phyloP scores from a whole-genome alignment of 495 filamentous ascomycete genomes.

The Penicillium atrosanguineum region DNA sequence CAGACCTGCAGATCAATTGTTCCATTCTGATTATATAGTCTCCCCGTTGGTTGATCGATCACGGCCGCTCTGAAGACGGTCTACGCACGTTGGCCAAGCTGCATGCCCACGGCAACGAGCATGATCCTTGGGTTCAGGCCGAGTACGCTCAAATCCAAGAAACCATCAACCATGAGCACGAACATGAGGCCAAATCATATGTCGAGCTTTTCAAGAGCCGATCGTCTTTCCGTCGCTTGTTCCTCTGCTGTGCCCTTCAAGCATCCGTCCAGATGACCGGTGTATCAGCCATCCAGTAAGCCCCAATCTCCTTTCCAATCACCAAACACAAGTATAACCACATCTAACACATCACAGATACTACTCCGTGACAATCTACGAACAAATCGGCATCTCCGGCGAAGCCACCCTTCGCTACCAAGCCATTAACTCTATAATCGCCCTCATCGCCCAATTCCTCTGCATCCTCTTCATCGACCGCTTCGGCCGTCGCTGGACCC shows the following conservation, averaged over 20 bases:
- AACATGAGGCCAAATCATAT: slow-evolving; percentile 69
- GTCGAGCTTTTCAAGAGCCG: slow-evolving; percentile 61
- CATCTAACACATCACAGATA: slow-evolving; percentile 40
- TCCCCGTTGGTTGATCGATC: slow-evolving; percentile 56
- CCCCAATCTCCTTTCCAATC: not conserved
- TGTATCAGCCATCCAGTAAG: slow-evolving; percentile 65
- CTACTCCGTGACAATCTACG: slow-evolving; percentile 64
- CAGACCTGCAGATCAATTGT: not conserved
- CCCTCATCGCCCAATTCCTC: slow-evolving; percentile 59
- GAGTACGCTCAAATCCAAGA: slow-evolving; percentile 44
- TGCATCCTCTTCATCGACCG: slow-evolving; percentile 68
- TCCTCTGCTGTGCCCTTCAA: slow-evolving; percentile 65
- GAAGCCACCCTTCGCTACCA: slow-evolving; percentile 69
- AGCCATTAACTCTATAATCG: slow-evolving; percentile 67
- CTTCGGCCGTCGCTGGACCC: slow-evolving; percentile 61
- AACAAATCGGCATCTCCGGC: slow-evolving; percentile 63
- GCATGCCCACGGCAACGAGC: slow-evolving; percentile 45
- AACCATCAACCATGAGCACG: slow-evolving; percentile 44
- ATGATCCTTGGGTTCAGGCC: slow-evolving; percentile 43
- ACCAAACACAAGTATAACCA: not conserved
- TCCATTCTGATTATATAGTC: slow-evolving; percentile 29
- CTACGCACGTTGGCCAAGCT: slow-evolving; percentile 49
- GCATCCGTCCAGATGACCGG: slow-evolving; percentile 72
- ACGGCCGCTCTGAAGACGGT: slow-evolving; percentile 47
- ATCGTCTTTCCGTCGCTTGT: slow-evolving; percentile 65